A percentile compares a stretch with the other conserved stretches of the same genome.
Conservation (phyloP, 108 stramenopile species). For the Schizochytrium sp. region DNA sequence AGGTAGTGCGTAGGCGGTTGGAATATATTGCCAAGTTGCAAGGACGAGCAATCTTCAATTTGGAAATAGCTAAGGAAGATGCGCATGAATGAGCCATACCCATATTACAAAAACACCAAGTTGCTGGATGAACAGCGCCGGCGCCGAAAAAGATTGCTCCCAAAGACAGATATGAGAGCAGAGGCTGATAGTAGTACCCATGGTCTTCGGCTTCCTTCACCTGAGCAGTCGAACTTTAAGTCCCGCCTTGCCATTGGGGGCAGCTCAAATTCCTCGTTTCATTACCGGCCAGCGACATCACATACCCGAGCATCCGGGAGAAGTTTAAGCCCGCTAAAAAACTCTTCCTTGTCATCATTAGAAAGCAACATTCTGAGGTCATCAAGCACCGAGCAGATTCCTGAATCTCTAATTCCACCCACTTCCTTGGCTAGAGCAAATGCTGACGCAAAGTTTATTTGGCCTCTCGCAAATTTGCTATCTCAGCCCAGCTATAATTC, state of each 20-base stretch:
- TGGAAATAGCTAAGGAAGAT: background rate
- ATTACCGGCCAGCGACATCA: too few species aligned
- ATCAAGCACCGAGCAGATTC: background rate
- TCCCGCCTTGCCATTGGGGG: too few species aligned
- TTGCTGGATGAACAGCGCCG: background rate
- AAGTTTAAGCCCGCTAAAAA: too few species aligned
- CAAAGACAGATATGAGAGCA: background rate
- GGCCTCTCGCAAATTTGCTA: background rate
- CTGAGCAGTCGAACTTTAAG: too few species aligned
- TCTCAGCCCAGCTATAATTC: background rate
- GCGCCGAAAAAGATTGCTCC: background rate
- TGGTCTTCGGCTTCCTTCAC: background rate
- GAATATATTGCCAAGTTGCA: too few species aligned
- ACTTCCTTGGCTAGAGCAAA: background rate
- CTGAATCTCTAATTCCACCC: conserved; percentile 1
- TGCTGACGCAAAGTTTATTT: background rate
- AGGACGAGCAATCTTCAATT: background rate
- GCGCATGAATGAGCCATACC: background rate
- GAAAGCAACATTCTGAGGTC: too few species aligned
- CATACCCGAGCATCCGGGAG: too few species aligned
- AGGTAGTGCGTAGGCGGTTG: too few species aligned
- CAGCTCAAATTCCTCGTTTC: too few species aligned
- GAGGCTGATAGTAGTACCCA: background rate
- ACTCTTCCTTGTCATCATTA: too few species aligned
- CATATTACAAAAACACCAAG: conserved; percentile 15